A percentile compares a stretch with the other conserved stretches of the same genome.
These are phyloP conservation scores for Exsudoporus frostii DNA, from an alignment of 768 basidiomycete genomes.

Conservation along the genomic window DNA sequence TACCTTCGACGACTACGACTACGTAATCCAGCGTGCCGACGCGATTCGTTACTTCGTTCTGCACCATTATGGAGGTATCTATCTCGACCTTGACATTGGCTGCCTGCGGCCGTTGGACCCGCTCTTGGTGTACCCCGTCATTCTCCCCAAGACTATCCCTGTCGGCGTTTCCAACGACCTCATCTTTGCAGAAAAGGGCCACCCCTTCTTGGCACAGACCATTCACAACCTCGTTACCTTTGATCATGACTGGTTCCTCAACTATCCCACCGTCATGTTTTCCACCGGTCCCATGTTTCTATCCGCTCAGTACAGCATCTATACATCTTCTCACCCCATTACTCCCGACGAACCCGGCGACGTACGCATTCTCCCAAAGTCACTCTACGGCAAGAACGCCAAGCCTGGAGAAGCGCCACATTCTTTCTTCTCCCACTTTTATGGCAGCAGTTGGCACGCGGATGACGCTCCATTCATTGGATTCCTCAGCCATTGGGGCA, in stretches of 20 bases:
- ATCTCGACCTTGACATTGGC: conserved; percentile 96
- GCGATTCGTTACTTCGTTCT: conserved; percentile 98
- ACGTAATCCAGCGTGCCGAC: conserved; percentile 93
- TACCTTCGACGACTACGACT: conserved; percentile 89
- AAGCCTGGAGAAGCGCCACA: conserved; percentile 77
- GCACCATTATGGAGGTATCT: conserved; percentile 91
- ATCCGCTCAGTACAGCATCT: conserved; percentile 90
- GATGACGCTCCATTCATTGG: conserved; percentile 98
- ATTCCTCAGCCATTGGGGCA: conserved; percentile 89
- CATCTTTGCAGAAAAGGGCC: conserved; percentile 82
- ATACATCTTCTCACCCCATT: conserved; percentile 62
- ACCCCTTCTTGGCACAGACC: conserved; percentile 89
- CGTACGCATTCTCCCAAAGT: conserved; percentile 90
- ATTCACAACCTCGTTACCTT: conserved; percentile 90
- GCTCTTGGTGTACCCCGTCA: conserved; percentile 79
- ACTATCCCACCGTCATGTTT: conserved; percentile 99
- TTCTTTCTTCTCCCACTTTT: conserved; percentile 96
- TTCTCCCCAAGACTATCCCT: conserved; percentile 93
- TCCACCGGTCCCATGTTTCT: conserved; percentile 99
- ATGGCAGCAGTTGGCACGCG: conserved; percentile 97
- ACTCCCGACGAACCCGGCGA: conserved; percentile 55
- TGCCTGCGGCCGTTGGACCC: conserved; percentile 85
- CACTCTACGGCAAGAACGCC: conserved; percentile 97
- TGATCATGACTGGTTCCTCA: conserved; percentile 91
- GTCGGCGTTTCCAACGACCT: conserved; percentile 98